These are phyloP conservation scores for Cryptococcus sp. DNA, from an alignment of 1,284 basidiomycete species.

Conservation along the genomic window DNA sequence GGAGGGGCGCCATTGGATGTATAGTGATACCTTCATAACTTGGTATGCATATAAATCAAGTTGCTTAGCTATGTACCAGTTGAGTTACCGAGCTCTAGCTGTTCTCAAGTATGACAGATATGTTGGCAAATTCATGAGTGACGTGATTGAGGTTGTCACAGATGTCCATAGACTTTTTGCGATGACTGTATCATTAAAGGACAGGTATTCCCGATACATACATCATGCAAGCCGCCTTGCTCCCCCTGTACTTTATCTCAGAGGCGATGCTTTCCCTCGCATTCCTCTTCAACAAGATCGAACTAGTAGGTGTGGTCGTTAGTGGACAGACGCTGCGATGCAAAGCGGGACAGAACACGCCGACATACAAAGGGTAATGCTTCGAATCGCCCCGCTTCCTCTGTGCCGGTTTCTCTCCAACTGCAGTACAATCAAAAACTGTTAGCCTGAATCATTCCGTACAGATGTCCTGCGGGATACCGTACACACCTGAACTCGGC, in stretches of 20 bases:
- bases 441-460: background rate
- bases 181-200: too few species aligned
- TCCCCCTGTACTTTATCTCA: background rate
- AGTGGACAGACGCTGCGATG: background rate
- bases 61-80: too few species aligned
- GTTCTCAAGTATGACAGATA: too few species aligned
- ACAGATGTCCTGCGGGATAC: background rate
- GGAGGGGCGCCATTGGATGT: too few species aligned
- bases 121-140: too few species aligned
- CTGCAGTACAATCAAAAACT: constrained; percentile 1
- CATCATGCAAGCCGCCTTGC: too few species aligned
- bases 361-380: constrained; percentile 29
- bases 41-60: too few species aligned
- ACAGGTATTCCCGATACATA: too few species aligned
- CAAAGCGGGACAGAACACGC: background rate
- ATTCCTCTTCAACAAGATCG: constrained; percentile 35
- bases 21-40: too few species aligned
- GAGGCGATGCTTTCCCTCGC: constrained; percentile 20
- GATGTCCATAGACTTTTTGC: too few species aligned
- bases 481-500: constrained; percentile 31
- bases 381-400: constrained; percentile 36
- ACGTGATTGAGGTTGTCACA: too few species aligned
- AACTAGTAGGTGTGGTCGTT: constrained; percentile 19
- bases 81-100: too few species aligned
- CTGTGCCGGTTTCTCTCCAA: constrained; percentile 30